Base-by-base conservation (phyloP, 139 green algal genomes). In the Tetraselmis striata region DNA sequence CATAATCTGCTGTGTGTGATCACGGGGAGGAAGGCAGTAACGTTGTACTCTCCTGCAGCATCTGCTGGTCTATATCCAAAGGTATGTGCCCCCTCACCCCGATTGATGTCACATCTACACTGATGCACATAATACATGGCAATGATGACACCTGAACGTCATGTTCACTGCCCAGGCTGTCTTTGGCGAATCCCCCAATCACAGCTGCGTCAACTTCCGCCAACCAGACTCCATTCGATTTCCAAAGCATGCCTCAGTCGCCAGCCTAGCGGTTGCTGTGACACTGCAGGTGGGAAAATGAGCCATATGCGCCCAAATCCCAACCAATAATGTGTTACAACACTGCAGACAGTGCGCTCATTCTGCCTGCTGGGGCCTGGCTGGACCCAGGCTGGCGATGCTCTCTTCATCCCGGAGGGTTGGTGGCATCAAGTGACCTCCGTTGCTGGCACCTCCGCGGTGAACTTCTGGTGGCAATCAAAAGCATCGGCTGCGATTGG, bases 401-500 rank as follows among this genome's bases (percentile, higher is more conserved):
- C 90, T 0, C 81, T 96, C 29, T 94, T 93, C 82, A 90, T 96
- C 2, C 93, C 93, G 5, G 90, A 94, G 29, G 93, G 93, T 29
- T 96, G 89, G 89, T 96, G 92, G 92, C 93, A 96, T 81, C 90
- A 94, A 74, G 88, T 95, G 77, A 81, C 78, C 30, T 29, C 24
- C 18, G 76, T 22, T 82, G 82, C 30, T 23, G 31, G 32, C 26
- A 94, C 91, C 1, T 88, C 95, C 27, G 93, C 93, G 0, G 87
- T 95, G 32, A 97, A 97, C 85, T 93, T 92, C 81, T 97, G 93
- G 93, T 96, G 93, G 93, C 76, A 83, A 22, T 91, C 88, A 0
- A 2, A 77, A 0, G 78, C 86, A 0, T 79, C 80, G 0, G 0
- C 29, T 1, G 30, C 32, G 2, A 29, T 90, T 45, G 87, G 86